Evolutionary conservation across 208 protist species (phyloP).

Genomic region (Acanthamoeba culbertsoni): DNA sequence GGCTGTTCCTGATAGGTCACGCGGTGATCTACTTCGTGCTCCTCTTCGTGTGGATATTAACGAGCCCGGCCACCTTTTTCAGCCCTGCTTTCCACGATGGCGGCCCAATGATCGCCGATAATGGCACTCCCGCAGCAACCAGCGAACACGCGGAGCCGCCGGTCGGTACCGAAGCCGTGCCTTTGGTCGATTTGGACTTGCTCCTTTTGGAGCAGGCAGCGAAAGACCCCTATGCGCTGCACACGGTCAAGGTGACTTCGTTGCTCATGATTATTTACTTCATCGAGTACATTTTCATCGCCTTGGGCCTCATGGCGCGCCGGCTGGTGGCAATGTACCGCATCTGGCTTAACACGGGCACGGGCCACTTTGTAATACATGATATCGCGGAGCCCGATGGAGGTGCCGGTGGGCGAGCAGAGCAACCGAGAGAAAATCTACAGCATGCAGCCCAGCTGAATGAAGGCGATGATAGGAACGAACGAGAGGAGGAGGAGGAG

Average conservation of each 20-base stretch:
- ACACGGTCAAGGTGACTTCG: neutral
- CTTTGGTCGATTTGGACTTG: neutral
- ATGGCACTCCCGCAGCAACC: neutral
- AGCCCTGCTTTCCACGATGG: neutral
- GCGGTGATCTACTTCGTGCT: neutral
- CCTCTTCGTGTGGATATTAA: neutral
- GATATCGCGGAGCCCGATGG: neutral
- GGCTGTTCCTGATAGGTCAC: neutral
- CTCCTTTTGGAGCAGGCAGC: neutral
- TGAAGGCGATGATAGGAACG: too few species aligned
- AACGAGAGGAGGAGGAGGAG: too few species aligned
- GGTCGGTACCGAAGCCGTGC: neutral
- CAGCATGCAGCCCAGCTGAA: too few species aligned
- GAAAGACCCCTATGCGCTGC: neutral
- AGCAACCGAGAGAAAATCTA: neutral
- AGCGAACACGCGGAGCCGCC: neutral
- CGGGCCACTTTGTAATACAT: conserved; percentile 3
- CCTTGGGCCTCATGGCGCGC: neutral
- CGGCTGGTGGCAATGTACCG: neutral
- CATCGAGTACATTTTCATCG: neutral
- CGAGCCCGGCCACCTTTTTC: neutral
- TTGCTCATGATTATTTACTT: neutral
- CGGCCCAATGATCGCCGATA: neutral
- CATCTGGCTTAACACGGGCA: conserved; percentile 20
- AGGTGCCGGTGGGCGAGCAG: neutral